Evolutionary conservation across 2,329 filamentous ascomycete genomes (phyloP).

Genomic region (Trichoderma sp.): DNA sequence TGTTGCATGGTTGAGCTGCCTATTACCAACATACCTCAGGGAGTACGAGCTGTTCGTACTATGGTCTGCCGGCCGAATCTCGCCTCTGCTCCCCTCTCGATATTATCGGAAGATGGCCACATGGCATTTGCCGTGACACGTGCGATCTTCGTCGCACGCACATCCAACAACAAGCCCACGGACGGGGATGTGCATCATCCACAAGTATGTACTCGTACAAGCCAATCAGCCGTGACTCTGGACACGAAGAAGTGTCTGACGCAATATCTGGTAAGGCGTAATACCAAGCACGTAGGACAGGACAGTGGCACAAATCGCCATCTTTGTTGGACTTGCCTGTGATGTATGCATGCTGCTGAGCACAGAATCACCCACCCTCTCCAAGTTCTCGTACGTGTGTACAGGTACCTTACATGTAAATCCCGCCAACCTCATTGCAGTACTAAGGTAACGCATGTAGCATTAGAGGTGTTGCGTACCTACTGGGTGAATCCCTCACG

Average conservation of each 20-base stretch:
- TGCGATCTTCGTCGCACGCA: conserved; percentile 27
- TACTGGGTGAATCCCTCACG: conserved; percentile 1
- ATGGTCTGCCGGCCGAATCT: conserved; percentile 18
- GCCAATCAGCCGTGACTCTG: not conserved
- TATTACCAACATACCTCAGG: not conserved
- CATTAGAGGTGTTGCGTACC: too few species aligned
- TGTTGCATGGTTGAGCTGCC: not conserved
- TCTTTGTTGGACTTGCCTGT: not conserved
- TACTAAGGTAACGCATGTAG: too few species aligned
- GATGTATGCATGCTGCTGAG: too few species aligned
- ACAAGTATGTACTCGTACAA: not conserved
- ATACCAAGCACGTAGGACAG: not conserved
- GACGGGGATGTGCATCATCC: conserved; percentile 3
- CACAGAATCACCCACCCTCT: too few species aligned
- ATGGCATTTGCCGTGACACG: conserved; percentile 29
- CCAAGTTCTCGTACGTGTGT: too few species aligned
- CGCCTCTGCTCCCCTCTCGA: conserved; percentile 7
- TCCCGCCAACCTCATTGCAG: too few species aligned
- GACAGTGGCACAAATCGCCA: not conserved
- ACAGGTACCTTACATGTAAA: not conserved
- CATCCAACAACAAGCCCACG: conserved; percentile 9
- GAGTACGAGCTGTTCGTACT: not conserved
- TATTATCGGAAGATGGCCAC: conserved; percentile 26
- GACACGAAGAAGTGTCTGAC: not conserved
- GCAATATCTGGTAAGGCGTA: too few species aligned